These are phyloP conservation scores for Plasmodium blacklocki DNA, from an alignment of 169 alveolate genomes.

Conservation along the genomic window DNA sequence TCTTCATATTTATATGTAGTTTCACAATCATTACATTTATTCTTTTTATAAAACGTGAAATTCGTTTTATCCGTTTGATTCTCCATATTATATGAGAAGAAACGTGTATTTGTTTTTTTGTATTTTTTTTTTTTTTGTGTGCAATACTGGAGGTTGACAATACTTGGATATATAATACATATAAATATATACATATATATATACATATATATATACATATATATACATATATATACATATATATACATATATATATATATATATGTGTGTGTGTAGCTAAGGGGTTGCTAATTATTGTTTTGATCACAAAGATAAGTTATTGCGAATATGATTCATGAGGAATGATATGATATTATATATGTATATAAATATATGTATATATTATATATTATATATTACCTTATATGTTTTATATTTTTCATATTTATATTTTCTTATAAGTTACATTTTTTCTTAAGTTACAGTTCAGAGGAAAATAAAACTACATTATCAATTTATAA, in stretches of 20 bases:
- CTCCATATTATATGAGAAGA: conserved; percentile 26
- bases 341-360: no score
- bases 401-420: no score
- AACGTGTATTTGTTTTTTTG: not conserved
- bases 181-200: conserved; percentile 1
- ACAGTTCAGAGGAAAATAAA: no score
- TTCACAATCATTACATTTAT: conserved; percentile 60
- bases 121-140: not conserved
- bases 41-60: conserved; percentile 29
- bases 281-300: no score
- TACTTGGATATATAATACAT: not conserved
- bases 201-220: not conserved
- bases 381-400: not conserved
- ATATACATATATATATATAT: not conserved
- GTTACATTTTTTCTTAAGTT: no score
- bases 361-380: no score
- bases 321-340: no score
- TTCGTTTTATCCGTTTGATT: conserved; percentile 9
- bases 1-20: conserved; percentile 32
- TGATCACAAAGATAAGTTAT: no score
- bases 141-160: not conserved
- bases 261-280: not conserved
- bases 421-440: no score
- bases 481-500: no score
- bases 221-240: conserved; percentile 9